These are phyloP conservation scores for Leishmania braziliensis DNA, from an alignment of 208 protist species.

Conservation along the genomic window DNA sequence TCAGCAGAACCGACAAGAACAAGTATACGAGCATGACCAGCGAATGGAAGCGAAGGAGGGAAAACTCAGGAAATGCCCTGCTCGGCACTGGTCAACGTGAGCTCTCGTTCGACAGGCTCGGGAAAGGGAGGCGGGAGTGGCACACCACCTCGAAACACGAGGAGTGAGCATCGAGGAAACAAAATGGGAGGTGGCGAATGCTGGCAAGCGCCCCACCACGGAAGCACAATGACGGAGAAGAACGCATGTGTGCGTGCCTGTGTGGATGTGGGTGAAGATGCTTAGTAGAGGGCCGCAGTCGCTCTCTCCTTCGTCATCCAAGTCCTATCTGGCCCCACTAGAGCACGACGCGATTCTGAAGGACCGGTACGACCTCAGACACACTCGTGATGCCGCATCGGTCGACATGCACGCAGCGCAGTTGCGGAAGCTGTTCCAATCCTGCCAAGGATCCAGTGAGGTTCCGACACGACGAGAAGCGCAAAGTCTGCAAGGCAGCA, in stretches of 20 bases:
- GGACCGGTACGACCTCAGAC: not conserved
- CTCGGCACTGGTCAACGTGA: not conserved
- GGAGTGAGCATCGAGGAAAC: not conserved
- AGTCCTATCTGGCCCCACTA: not conserved
- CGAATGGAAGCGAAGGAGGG: not conserved
- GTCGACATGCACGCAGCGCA: slow-evolving; percentile 12
- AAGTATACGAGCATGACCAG: not conserved
- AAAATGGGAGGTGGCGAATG: not conserved
- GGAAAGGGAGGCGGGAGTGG: not conserved
- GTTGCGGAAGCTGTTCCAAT: slow-evolving; percentile 2
- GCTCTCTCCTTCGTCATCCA: not conserved
- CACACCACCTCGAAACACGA: not conserved
- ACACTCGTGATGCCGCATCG: slow-evolving; percentile 13
- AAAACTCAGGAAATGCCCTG: not conserved
- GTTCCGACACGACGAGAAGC: slow-evolving; percentile 12
- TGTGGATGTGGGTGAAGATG: not conserved
- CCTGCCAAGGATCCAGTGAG: slow-evolving; percentile 12
- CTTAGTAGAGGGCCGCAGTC: not conserved
- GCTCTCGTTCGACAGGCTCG: not conserved
- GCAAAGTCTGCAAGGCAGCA: slow-evolving; percentile 4
- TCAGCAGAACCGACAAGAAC: not conserved
- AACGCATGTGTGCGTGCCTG: not conserved
- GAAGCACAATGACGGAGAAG: not conserved
- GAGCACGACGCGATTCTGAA: slow-evolving; percentile 12
- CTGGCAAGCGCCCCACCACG: not conserved